Percentiles rank a stretch among this genome's conserved stretches.
Conservation (phyloP, 2,329 filamentous ascomycete genomes). For the Kalmusia sp. region DNA sequence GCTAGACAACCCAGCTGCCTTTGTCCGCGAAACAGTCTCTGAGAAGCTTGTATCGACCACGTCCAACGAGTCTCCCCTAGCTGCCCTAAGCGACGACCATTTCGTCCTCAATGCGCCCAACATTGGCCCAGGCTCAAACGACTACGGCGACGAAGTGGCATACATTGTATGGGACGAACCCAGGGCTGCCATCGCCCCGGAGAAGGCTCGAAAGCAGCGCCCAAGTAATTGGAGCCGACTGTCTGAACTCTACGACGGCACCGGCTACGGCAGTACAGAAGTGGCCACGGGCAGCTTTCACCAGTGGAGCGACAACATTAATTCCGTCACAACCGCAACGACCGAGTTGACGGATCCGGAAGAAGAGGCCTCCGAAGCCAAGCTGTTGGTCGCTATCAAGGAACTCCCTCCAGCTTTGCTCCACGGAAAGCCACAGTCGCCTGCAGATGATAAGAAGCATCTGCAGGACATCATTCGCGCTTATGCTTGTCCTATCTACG, state of each 20-base stretch:
- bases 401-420: neutral
- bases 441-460: conserved; percentile 19
- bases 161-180: conserved; percentile 19
- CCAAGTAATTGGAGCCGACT: conserved; percentile 21
- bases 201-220: conserved; percentile 4
- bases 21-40: neutral
- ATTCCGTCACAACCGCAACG: neutral
- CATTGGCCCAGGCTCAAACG: conserved; percentile 1
- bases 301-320: neutral
- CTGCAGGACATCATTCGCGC: conserved; percentile 28
- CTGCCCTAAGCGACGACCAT: neutral
- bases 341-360: neutral
- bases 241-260: conserved; percentile 11
- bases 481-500: conserved; percentile 20
- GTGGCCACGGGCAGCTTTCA: neutral
- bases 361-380: neutral
- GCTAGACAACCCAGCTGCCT: neutral
- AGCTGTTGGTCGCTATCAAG: neutral
- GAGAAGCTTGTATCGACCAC: conserved; percentile 1
- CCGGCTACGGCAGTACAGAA: neutral
- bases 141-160: conserved; percentile 4
- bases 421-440: conserved; percentile 1
- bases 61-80: neutral
- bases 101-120: neutral
- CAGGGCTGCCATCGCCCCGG: neutral